Evolutionary conservation across 176 grass and related monocot species (phyloP).

Genomic region (Hsuehochloa calcarea): DNA sequence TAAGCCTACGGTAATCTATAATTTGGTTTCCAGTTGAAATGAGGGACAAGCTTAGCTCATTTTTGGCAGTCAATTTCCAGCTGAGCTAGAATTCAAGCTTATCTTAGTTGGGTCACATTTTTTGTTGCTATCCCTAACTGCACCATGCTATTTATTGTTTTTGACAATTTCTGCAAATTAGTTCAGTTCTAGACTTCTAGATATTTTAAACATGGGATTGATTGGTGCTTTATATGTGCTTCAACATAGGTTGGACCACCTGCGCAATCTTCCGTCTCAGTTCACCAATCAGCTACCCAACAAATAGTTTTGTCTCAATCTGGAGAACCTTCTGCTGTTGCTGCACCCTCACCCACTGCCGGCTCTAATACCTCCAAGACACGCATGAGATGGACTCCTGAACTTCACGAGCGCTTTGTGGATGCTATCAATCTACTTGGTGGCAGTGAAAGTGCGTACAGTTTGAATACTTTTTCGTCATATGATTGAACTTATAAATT

Average conservation of each 20-base stretch:
- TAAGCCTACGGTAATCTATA: neutral
- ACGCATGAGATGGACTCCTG: constrained; percentile 96
- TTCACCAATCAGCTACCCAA: constrained; percentile 44
- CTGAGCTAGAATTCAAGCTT: constrained; percentile 9
- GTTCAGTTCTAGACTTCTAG: neutral
- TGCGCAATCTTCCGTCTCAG: constrained; percentile 31
- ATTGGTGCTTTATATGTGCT: constrained; percentile 11
- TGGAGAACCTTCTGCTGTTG: constrained; percentile 45
- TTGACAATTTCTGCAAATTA: neutral
- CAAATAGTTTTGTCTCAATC: constrained; percentile 59
- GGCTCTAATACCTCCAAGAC: constrained; percentile 55
- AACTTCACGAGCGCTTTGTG: constrained; percentile 93
- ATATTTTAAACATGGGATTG: neutral
- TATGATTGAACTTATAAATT: neutral
- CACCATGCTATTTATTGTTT: neutral
- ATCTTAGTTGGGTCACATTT: constrained; percentile 19
- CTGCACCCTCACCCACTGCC: constrained; percentile 47
- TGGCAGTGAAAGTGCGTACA: constrained; percentile 90
- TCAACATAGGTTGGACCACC: constrained; percentile 49
- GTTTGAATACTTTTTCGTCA: neutral
- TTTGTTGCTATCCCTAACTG: constrained; percentile 8
- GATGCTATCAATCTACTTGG: constrained; percentile 94
- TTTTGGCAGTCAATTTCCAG: neutral
- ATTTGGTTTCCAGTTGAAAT: constrained; percentile 5
- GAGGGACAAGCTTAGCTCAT: neutral